Conservation (phyloP, 2,329 filamentous ascomycete genomes). For the Dothistroma septosporum region DNA sequence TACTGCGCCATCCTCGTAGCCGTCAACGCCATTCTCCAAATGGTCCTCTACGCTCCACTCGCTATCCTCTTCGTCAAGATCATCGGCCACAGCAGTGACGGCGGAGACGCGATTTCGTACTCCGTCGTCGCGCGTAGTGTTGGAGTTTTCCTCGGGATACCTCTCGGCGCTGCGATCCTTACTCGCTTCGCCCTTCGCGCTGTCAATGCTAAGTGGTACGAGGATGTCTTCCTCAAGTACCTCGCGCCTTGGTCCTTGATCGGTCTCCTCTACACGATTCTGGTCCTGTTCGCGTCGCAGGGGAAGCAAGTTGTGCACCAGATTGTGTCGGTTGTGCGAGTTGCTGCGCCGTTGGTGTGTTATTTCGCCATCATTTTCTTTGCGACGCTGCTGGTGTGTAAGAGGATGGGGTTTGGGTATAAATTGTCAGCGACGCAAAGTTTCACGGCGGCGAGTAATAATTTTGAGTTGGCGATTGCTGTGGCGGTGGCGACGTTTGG, state of each 20-base stretch:
- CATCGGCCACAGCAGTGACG: conserved; percentile 55
- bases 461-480: conserved; percentile 88
- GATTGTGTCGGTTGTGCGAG: conserved; percentile 75
- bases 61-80: conserved; percentile 58
- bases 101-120: conserved; percentile 34
- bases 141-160: conserved; percentile 77
- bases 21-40: conserved; percentile 46
- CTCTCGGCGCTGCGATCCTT: conserved; percentile 72
- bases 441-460: conserved; percentile 87
- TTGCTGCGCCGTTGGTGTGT: conserved; percentile 73
- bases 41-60: conserved; percentile 43
- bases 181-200: conserved; percentile 62
- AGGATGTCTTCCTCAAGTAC: conserved; percentile 64
- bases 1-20: conserved; percentile 66
- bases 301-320: conserved; percentile 73
- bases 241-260: conserved; percentile 72
- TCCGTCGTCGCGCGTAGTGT: conserved; percentile 68
- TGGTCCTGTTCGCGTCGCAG: conserved; percentile 80
- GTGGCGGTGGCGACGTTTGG: conserved; percentile 81
- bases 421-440: conserved; percentile 67
- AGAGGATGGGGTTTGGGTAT: conserved; percentile 70
- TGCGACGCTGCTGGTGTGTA: conserved; percentile 58
- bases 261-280: conserved; percentile 79
- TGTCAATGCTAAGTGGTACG: conserved; percentile 59
- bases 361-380: conserved; percentile 73